Evolutionary conservation across 1,284 basidiomycete genomes (phyloP).

Genomic region (Cryptococcus sp.): DNA sequence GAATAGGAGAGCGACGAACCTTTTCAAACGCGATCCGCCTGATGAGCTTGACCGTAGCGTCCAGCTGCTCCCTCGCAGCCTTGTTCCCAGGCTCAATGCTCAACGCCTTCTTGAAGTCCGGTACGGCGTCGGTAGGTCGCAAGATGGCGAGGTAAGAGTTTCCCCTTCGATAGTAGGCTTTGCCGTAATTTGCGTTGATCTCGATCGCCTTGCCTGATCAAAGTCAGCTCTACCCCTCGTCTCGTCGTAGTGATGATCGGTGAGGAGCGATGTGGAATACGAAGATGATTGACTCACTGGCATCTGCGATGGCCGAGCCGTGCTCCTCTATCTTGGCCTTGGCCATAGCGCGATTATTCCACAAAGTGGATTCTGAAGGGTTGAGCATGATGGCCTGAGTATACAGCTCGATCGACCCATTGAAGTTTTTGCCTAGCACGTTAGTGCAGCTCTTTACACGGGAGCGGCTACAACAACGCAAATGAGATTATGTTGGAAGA

Average conservation of each 20-base stretch:
- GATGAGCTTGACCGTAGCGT: conserved; percentile 79
- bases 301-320: conserved; percentile 46
- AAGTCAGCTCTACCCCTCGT: conserved; percentile 3
- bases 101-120: conserved; percentile 81
- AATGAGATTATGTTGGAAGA: neutral
- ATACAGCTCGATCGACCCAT: conserved; percentile 64
- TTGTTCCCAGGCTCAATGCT: conserved; percentile 84
- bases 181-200: conserved; percentile 57
- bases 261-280: no score
- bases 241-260: no score
- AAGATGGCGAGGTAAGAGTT: conserved; percentile 87
- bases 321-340: conserved; percentile 52
- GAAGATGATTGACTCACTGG: no score
- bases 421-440: conserved; percentile 56
- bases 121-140: conserved; percentile 72
- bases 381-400: conserved; percentile 71
- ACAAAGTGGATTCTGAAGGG: conserved; percentile 51
- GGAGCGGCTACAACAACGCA: neutral
- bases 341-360: conserved; percentile 49
- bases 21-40: conserved; percentile 79
- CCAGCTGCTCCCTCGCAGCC: conserved; percentile 70
- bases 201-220: conserved; percentile 73
- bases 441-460: no score
- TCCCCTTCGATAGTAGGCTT: conserved; percentile 62
- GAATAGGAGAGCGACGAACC: conserved; percentile 46